phyloP scores from a whole-genome alignment of 768 basidiomycete species.

The Mrakia frigida region DNA sequence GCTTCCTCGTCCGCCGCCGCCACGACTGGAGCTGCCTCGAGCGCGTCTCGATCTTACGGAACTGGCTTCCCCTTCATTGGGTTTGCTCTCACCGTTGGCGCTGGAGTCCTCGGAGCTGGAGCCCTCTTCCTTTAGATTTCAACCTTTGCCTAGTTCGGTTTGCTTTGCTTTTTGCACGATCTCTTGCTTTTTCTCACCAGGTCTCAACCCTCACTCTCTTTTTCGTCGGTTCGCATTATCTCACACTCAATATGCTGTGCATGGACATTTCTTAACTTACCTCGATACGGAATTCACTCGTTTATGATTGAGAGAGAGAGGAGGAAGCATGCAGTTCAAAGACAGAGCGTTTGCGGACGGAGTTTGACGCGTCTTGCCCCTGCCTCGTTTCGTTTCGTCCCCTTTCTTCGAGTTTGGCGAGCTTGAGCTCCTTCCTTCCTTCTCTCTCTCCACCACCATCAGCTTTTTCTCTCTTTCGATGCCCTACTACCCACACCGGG shows the following conservation, averaged over 20 bases:
- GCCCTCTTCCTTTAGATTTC: conserved; percentile 26
- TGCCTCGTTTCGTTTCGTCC: not conserved
- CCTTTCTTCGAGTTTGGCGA: not conserved
- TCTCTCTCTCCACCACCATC: not conserved
- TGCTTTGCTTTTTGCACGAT: not conserved
- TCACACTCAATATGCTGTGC: not conserved
- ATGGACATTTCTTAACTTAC: not conserved
- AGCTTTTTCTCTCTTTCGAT: too few species aligned
- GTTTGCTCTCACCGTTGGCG: conserved; percentile 17
- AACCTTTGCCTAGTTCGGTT: not conserved
- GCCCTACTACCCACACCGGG: not conserved
- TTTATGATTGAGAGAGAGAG: not conserved
- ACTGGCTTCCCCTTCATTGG: conserved; percentile 18
- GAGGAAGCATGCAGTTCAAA: too few species aligned
- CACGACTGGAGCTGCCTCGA: not conserved
- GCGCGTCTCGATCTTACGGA: not conserved
- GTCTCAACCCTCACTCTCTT: not conserved
- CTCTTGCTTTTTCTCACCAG: not conserved
- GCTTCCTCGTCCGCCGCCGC: not conserved
- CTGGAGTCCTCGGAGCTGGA: conserved; percentile 28
- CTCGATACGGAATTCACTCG: not conserved
- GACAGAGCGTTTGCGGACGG: not conserved
- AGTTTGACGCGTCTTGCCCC: not conserved
- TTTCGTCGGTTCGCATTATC: not conserved
- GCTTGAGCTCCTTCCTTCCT: conserved; percentile 1